Evolutionary conservation across 2,329 filamentous ascomycete species (phyloP).

Genomic region (Ophiocordyceps camponoti-rufipedis): DNA sequence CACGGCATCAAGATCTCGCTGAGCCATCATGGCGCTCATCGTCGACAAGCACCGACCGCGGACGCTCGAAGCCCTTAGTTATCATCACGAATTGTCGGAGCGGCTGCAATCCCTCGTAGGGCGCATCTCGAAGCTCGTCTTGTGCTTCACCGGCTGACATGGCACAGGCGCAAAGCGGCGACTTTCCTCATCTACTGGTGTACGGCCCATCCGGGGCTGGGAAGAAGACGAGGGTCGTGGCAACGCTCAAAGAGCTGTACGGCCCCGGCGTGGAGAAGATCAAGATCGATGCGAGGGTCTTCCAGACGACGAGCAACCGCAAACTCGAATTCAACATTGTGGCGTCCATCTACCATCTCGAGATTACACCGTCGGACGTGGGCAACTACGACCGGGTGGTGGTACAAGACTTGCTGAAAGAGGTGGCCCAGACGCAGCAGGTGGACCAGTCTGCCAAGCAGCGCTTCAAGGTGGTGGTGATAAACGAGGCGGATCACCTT

Average conservation of each 20-base stretch:
- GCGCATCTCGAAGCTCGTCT: neutral
- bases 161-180: conserved; percentile 77
- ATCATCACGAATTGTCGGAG: conserved; percentile 76
- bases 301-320: conserved; percentile 86
- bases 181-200: conserved; percentile 93
- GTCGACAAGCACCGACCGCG: conserved; percentile 57
- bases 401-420: conserved; percentile 86
- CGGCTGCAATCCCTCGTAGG: conserved; percentile 70
- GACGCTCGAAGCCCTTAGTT: conserved; percentile 62
- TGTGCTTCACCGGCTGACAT: conserved; percentile 1
- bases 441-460: conserved; percentile 87
- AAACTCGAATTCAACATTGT: conserved; percentile 99
- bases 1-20: conserved; percentile 1
- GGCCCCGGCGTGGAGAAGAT: conserved; percentile 98
- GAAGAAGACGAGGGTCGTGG: conserved; percentile 94
- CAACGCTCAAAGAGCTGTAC: conserved; percentile 87
- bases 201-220: conserved; percentile 93
- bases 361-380: conserved; percentile 94
- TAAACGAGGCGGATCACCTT: conserved; percentile 94
- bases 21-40: conserved; percentile 41
- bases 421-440: conserved; percentile 96
- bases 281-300: conserved; percentile 94
- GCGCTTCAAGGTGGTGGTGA: conserved; percentile 94
- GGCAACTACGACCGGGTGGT: conserved; percentile 94
- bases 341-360: conserved; percentile 88